These are phyloP conservation scores for Yamadazyma sp. DNA, from an alignment of 1,139 yeast species.

Conservation along the genomic window DNA sequence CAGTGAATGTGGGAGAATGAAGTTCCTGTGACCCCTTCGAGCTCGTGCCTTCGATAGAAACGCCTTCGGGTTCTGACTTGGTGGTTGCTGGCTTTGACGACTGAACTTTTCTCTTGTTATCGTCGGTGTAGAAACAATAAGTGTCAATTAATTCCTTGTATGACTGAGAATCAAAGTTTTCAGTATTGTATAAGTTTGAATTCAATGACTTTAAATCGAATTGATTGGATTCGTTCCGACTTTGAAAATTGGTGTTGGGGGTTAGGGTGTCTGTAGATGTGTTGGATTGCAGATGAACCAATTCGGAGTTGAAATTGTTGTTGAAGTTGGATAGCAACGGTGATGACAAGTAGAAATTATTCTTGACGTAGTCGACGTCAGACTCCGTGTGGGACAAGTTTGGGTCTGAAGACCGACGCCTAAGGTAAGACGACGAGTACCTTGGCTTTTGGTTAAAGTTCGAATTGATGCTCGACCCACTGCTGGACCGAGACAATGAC, in stretches of 20 bases:
- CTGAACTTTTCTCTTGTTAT: not conserved
- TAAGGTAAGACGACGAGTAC: constrained; percentile 40
- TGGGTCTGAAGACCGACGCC: constrained; percentile 36
- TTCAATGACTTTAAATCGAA: constrained; percentile 11
- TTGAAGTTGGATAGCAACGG: constrained; percentile 33
- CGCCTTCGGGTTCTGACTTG: not conserved
- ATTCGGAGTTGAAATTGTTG: constrained; percentile 6
- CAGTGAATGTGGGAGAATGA: constrained; percentile 21
- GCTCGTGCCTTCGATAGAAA: not conserved
- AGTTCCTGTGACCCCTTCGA: constrained; percentile 3
- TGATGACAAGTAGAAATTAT: constrained; percentile 39
- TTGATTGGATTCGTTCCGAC: constrained; percentile 5
- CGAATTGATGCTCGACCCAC: not conserved
- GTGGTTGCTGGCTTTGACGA: not conserved
- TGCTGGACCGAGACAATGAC: constrained; percentile 1
- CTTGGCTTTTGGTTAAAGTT: constrained; percentile 27
- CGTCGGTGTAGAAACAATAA: constrained; percentile 55
- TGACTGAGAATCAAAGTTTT: constrained; percentile 51
- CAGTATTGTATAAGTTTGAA: constrained; percentile 9
- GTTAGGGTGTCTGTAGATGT: constrained; percentile 11
- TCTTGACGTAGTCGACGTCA: constrained; percentile 34
- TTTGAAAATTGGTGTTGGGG: constrained; percentile 9
- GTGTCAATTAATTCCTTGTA: constrained; percentile 70
- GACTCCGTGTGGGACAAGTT: constrained; percentile 19
- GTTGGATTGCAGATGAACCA: constrained; percentile 5